Evolutionary conservation across 2,329 filamentous ascomycete genomes (phyloP).

Genomic region (Colletotrichum siamense): DNA sequence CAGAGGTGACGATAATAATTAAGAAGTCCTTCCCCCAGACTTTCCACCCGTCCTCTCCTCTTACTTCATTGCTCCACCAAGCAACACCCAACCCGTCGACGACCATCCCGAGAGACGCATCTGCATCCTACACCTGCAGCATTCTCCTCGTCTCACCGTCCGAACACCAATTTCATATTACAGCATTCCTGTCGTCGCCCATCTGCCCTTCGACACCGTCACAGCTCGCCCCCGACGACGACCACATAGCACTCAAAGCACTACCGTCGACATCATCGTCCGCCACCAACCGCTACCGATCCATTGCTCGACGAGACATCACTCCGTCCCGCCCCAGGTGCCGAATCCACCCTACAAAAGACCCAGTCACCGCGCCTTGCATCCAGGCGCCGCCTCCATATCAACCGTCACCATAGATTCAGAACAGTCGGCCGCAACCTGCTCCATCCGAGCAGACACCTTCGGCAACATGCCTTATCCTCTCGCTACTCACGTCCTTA

Average conservation of each 20-base stretch:
- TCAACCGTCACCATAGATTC: slow-evolving; percentile 25
- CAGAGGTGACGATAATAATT: slow-evolving; percentile 25
- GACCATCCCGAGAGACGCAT: not conserved
- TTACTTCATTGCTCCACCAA: slow-evolving; percentile 23
- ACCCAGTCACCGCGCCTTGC: not conserved
- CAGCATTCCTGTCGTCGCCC: slow-evolving; percentile 4
- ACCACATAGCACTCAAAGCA: not conserved
- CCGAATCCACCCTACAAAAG: not conserved
- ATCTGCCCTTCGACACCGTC: not conserved
- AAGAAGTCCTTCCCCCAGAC: slow-evolving; percentile 23
- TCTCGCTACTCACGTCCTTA: slow-evolving; percentile 85
- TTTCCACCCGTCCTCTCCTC: slow-evolving; percentile 19
- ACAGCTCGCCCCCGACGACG: not conserved
- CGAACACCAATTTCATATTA: not conserved
- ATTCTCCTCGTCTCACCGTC: not conserved
- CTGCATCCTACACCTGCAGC: slow-evolving; percentile 5
- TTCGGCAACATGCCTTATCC: slow-evolving; percentile 75
- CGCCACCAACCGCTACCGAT: not conserved
- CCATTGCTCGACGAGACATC: not conserved
- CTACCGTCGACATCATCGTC: not conserved
- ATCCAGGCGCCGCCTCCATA: slow-evolving; percentile 23
- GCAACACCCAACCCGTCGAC: not conserved
- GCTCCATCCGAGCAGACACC: slow-evolving; percentile 43
- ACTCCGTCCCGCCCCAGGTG: slow-evolving; percentile 4
- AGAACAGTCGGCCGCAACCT: slow-evolving; percentile 24